A percentile compares a stretch with the other conserved stretches of the same genome.
Evolutionary conservation across 164 flowering plant genomes (phyloP).

Genomic region (Buxus sempervirens): DNA sequence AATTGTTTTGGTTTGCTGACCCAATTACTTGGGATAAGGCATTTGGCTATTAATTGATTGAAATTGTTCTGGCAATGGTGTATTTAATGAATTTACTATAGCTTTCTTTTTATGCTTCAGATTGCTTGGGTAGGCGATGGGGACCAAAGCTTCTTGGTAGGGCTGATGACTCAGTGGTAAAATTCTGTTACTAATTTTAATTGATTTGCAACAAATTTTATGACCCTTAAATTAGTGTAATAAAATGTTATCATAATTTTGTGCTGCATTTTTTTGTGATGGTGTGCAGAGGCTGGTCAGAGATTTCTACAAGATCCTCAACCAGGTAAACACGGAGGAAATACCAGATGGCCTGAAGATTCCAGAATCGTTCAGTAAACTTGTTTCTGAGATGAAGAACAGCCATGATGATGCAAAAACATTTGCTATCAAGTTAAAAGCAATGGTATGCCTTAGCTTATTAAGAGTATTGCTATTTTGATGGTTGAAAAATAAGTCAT

Average conservation of each 20-base stretch:
- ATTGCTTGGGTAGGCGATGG: conserved; percentile 77
- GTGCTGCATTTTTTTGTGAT: conserved; percentile 19
- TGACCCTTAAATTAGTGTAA: neutral
- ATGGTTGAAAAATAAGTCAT: neutral
- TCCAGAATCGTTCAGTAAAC: conserved; percentile 66
- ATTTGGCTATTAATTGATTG: too few relatives aligned
- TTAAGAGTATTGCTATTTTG: neutral
- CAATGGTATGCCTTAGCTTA: conserved; percentile 56
- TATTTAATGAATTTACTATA: neutral
- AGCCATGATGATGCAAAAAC: conserved; percentile 76
- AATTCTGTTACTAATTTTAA: neutral
- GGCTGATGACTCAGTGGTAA: conserved; percentile 71
- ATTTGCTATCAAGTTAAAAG: conserved; percentile 68
- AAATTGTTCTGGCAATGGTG: neutral
- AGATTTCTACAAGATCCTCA: conserved; percentile 75
- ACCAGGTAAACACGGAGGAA: conserved; percentile 71
- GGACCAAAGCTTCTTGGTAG: conserved; percentile 80
- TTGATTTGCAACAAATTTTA: neutral
- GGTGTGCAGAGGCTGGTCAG: conserved; percentile 65
- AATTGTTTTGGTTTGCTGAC: too few relatives aligned
- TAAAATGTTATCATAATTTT: conserved; percentile 1
- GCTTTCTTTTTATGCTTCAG: conserved; percentile 33
- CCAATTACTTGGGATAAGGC: too few relatives aligned
- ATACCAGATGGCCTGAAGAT: conserved; percentile 70
- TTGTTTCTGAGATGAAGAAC: conserved; percentile 77